Evolutionary conservation across 257 asterid species (phyloP), one percentile per base, ranked within the genome.

Genomic region (Ballota nigra): DNA sequence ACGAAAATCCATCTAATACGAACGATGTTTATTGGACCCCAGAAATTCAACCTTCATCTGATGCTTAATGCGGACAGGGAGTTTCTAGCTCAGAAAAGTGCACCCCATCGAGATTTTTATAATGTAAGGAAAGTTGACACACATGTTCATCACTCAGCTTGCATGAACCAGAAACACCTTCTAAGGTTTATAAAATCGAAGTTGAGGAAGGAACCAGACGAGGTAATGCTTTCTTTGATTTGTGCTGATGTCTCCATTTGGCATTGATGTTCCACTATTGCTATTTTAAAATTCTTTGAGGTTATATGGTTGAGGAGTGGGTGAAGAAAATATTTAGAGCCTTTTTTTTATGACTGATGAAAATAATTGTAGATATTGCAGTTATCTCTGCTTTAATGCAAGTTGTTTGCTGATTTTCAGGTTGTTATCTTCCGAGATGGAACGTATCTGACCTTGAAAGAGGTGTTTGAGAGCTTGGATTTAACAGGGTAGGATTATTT

Each of bases 161-260:
- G 99, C 85, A 94, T 94, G 99, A 94, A 94, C 84, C 99, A 94
- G 84, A 94, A 94, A 77, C 99, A 94, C 83, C 92, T 94, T 65
- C 69, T 94, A 72, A 82, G 97, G 86, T 94, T 94, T 77, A 94
- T 94, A 34, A 94, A 94, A 79, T 91, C 97, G 6, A 94, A 94
- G 83, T 78, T 94, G 86, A 84, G 96, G 86, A 94, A 94, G 85
- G 99, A 94, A 79, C 99, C 99, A 22, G 99, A 86, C 56, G 97
- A 94, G 97, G 99, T 94, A 77, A 57, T 47, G 16, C 38, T 72
- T 75, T 53, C 33, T 11, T 36, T 68, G 19, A 26, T 23, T 24
- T 61, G 5, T 64, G 15, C 45, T 38, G 74, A 15, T 71, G 72
- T 75, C 70, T 60, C 19, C 26, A 16, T 28, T 38, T 76, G 26